A percentile compares a stretch with the other conserved stretches of the same genome.
These are phyloP conservation scores for Ilyonectria mors-panacis DNA, from an alignment of 2,329 filamentous ascomycete species.

Conservation along the genomic window DNA sequence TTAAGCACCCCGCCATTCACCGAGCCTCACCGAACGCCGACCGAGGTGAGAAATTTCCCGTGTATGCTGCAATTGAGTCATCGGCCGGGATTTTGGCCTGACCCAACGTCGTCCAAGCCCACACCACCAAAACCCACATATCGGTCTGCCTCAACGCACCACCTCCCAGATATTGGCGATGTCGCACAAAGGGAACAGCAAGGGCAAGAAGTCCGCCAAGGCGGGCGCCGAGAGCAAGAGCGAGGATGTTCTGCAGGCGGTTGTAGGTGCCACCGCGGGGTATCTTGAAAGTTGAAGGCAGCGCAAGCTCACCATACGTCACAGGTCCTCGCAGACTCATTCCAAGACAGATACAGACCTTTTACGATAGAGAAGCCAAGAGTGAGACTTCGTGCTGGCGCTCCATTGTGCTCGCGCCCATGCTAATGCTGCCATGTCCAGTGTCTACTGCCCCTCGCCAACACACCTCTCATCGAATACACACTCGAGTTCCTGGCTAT, in stretches of 20 bases:
- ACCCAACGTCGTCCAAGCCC: constrained; percentile 36
- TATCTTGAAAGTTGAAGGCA: constrained; percentile 33
- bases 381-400: constrained; percentile 65
- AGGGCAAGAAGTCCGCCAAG: constrained; percentile 69
- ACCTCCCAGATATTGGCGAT: constrained; percentile 49
- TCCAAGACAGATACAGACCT: constrained; percentile 91
- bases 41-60: constrained; percentile 49
- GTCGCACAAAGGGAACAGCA: constrained; percentile 64
- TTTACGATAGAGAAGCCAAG: constrained; percentile 91
- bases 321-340: constrained; percentile 92
- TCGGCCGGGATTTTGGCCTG: constrained; percentile 45
- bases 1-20: constrained; percentile 27
- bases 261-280: constrained; percentile 60
- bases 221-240: constrained; percentile 67
- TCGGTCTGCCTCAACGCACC: constrained; percentile 33
- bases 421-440: constrained; percentile 56
- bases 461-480: constrained; percentile 96
- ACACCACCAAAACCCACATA: constrained; percentile 33
- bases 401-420: not conserved
- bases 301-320: constrained; percentile 39
- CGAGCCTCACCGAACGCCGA: constrained; percentile 43
- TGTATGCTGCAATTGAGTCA: constrained; percentile 50
- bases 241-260: constrained; percentile 72
- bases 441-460: constrained; percentile 94
- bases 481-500: constrained; percentile 96